Conservation (phyloP, 129 eudicot species). For the Lactuca saligna region DNA sequence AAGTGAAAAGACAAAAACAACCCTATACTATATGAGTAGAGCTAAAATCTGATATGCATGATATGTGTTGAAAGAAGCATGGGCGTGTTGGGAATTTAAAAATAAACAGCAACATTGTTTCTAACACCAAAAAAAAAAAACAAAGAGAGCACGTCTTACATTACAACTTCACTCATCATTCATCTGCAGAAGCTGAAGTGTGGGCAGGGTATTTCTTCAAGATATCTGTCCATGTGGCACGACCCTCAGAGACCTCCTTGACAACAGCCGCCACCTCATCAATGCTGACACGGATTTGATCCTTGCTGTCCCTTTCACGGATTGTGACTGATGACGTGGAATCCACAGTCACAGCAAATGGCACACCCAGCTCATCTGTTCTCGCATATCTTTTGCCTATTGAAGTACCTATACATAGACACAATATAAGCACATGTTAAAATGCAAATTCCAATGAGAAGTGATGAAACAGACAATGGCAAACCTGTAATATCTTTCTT, state of each 20-base stretch:
- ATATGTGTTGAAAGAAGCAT: not conserved
- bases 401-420: slow-evolving; percentile 52
- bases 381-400: slow-evolving; percentile 77
- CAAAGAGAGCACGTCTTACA: not conserved
- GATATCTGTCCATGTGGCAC: slow-evolving; percentile 54
- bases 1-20: not conserved
- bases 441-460: no score
- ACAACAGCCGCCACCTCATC: slow-evolving; percentile 63
- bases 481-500: slow-evolving; percentile 71
- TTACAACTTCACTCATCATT: slow-evolving; percentile 18
- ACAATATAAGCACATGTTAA: not conserved
- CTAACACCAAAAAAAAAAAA: not conserved
- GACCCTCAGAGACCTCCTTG: slow-evolving; percentile 59
- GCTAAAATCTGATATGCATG: not conserved
- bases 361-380: slow-evolving; percentile 77
- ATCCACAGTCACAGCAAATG: slow-evolving; percentile 71
- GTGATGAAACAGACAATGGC: not conserved
- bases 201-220: slow-evolving; percentile 41
- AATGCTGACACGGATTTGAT: slow-evolving; percentile 59
- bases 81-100: not conserved
- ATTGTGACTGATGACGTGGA: slow-evolving; percentile 57
- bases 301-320: slow-evolving; percentile 64
- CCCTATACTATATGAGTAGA: not conserved
- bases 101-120: no score
- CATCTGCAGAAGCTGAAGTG: slow-evolving; percentile 45